A percentile compares a stretch with the other conserved stretches of the same genome.
phyloP scores from a whole-genome alignment of 2,329 filamentous ascomycete species.

The Malbranchea cinnamomea region DNA sequence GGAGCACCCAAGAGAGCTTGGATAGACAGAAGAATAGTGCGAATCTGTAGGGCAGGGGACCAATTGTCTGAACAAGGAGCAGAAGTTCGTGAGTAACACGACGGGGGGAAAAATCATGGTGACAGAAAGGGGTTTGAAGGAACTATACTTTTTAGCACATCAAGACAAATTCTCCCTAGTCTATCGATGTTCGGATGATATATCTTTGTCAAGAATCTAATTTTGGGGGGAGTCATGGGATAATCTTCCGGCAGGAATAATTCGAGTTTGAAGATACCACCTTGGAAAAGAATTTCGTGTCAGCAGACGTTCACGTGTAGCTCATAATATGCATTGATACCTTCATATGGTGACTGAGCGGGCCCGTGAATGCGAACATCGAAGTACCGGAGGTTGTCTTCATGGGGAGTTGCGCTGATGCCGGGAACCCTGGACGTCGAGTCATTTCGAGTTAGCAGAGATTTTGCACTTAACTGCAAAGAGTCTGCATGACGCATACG shows the following conservation, averaged over 20 bases:
- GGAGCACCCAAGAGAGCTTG: slow-evolving; percentile 91
- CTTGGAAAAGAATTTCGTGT: too few relatives aligned
- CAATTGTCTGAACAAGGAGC: slow-evolving; percentile 60
- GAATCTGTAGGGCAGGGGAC: slow-evolving; percentile 94
- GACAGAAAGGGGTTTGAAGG: slow-evolving; percentile 1
- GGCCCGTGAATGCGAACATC: slow-evolving; percentile 94
- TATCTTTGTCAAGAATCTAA: slow-evolving; percentile 96
- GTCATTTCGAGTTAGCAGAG: slow-evolving; percentile 3
- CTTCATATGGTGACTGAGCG: slow-evolving; percentile 85
- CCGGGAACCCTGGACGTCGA: slow-evolving; percentile 59
- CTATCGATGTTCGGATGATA: slow-evolving; percentile 99
- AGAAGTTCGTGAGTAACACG: slow-evolving; percentile 9
- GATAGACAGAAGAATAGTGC: slow-evolving; percentile 96
- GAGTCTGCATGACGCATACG: slow-evolving; percentile 42
- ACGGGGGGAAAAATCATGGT: slow-evolving; percentile 4
- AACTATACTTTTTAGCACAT: slow-evolving; percentile 80
- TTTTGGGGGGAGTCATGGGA: slow-evolving; percentile 97
- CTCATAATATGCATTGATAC: slow-evolving; percentile 38
- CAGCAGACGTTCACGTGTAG: too few relatives aligned
- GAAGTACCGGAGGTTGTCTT: slow-evolving; percentile 95
- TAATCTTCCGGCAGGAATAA: slow-evolving; percentile 97
- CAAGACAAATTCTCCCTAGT: slow-evolving; percentile 88
- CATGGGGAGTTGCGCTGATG: slow-evolving; percentile 88
- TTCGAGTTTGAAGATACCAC: slow-evolving; percentile 88
- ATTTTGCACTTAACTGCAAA: not conserved